Evolutionary conservation across 129 eudicot species (phyloP), one percentile per base, ranked within the genome.

Genomic region (Oenanthe sinensis): DNA sequence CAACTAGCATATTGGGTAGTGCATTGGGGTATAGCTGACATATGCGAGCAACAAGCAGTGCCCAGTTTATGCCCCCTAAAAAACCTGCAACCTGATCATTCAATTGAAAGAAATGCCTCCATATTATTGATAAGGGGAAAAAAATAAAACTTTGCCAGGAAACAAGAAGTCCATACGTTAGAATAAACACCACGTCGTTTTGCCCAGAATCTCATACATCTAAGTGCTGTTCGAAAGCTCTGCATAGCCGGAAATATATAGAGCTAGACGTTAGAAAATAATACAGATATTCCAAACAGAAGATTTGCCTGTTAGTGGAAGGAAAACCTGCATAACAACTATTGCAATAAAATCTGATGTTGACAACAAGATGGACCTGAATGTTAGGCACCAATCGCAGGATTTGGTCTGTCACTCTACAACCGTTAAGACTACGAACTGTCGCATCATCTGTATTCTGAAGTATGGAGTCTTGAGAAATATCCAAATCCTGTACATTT

Each of bases 181-280:
- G 98, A 95, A 83, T 95, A 95, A 79, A 95, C 94, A 37, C 97
- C 98, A 63, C 98, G 94, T 48, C 92, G 93, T 80, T 95, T 95
- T 47, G 98, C 98, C 98, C 97, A 95, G 79, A 88, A 92, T 79
- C 91, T 86, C 97, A 95, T 82, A 89, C 96, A 95, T 83, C 98
- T 92, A 75, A 95, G 84, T 33, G 98, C 85, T 44, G 98, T 95
- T 33, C 97, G 96, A 33, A 95, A 95, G 79, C 78, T 95, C 98
- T 95, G 87, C 74, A 81, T 24, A 17, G 75, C 71, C 48, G 6
- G 26, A 77, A 85, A 39, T 24, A 52, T 63, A 42, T 26, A 73
- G 37, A 74, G 47, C 1, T 6, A 74, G 54, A 77, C 22, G 33
- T 22, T 30, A 76, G 52, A 69, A 6, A 81, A 73, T 36, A 20